A percentile compares a stretch with the other conserved stretches of the same genome.
phyloP scores from a whole-genome alignment of 176 grass and related monocot species.

The Areca catechu region DNA sequence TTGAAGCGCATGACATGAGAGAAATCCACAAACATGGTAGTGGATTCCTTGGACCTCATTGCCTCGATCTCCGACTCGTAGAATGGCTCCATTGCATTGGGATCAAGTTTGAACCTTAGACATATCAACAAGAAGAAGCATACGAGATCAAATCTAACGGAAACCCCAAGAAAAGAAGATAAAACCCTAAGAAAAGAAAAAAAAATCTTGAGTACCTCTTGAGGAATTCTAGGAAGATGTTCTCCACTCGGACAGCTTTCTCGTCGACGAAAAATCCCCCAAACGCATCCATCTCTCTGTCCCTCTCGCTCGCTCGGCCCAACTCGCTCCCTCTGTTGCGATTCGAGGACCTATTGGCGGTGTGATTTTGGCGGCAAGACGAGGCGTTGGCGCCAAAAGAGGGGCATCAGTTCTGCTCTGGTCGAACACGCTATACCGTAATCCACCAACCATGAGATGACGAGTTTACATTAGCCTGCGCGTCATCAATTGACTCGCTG shows the following conservation, averaged over 20 bases:
- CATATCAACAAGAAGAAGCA: no score
- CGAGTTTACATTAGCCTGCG: no score
- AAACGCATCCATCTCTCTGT: conserved; percentile 56
- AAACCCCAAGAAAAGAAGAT: background rate
- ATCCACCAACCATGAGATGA: no score
- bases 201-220: conserved; percentile 37
- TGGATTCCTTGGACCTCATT: conserved; percentile 75
- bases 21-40: conserved; percentile 94
- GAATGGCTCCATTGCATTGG: conserved; percentile 50
- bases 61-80: conserved; percentile 80
- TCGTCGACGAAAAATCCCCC: conserved; percentile 90
- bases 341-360: background rate
- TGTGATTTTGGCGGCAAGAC: conserved; percentile 6
- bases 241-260: conserved; percentile 90
- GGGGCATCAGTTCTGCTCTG: no score
- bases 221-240: conserved; percentile 97
- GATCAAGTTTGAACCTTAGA: conserved; percentile 55
- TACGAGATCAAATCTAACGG: background rate
- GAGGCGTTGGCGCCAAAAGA: conserved; percentile 5
- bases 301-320: background rate
- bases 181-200: background rate
- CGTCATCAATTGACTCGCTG: no score
- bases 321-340: no score
- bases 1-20: conserved; percentile 95
- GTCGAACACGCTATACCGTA: no score